phyloP scores from a whole-genome alignment of 352 stramenopile species.

The Plasmopara viticola region DNA sequence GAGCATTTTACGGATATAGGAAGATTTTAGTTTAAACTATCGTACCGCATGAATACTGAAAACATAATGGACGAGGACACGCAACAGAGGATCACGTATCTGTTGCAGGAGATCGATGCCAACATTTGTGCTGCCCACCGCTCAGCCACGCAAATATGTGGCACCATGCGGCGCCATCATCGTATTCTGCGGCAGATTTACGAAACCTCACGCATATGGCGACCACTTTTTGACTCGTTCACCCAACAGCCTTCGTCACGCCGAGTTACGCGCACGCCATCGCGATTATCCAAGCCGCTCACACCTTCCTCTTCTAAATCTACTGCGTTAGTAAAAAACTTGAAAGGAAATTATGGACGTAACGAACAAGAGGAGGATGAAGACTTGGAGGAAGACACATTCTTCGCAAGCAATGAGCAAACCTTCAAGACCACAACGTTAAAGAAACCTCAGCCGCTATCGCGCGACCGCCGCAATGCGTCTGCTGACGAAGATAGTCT shows the following conservation, averaged over 20 bases:
- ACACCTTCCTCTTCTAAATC: slow-evolving; percentile 19
- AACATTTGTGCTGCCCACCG: slow-evolving; percentile 75
- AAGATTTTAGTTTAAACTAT: too few species aligned
- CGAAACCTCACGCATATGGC: slow-evolving; percentile 66
- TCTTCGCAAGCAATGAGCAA: slow-evolving; percentile 44
- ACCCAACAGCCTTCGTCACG: slow-evolving; percentile 39
- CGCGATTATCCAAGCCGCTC: slow-evolving; percentile 22
- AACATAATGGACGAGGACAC: slow-evolving; percentile 59
- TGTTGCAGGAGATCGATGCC: slow-evolving; percentile 80
- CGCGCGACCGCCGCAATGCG: slow-evolving; percentile 14
- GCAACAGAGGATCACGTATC: slow-evolving; percentile 77
- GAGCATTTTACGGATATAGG: slow-evolving; percentile 6
- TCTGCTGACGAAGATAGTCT: slow-evolving; percentile 47
- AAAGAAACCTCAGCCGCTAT: slow-evolving; percentile 23
- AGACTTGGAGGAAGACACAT: slow-evolving; percentile 31
- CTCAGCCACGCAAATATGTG: slow-evolving; percentile 70
- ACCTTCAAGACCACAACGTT: slow-evolving; percentile 76
- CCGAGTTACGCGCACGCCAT: slow-evolving; percentile 34
- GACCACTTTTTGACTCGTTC: slow-evolving; percentile 71
- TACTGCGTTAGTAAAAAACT: not conserved
- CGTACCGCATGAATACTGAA: not conserved
- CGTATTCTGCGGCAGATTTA: slow-evolving; percentile 73
- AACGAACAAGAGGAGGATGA: slow-evolving; percentile 11
- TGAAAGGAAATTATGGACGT: slow-evolving; percentile 12
- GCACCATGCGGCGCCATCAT: slow-evolving; percentile 61